These are phyloP conservation scores for Fusarium sp. DNA, from an alignment of 2,329 filamentous ascomycete genomes.

Conservation along the genomic window DNA sequence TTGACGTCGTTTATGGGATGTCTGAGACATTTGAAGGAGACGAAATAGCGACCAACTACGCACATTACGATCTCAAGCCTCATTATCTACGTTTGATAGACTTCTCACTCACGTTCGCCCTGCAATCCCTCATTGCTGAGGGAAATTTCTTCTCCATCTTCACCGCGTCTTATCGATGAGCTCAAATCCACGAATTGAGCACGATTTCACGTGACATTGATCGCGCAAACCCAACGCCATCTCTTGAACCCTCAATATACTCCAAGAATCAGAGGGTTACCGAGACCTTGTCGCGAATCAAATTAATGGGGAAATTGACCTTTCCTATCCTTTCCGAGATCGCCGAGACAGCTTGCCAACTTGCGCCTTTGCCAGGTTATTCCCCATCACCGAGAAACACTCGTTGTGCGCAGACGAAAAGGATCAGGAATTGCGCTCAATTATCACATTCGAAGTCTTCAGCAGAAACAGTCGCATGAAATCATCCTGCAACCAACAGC, in stretches of 20 bases:
- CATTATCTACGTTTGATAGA: neutral
- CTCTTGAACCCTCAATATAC: conserved; percentile 5
- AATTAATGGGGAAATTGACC: neutral
- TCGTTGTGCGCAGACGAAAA: conserved; percentile 18
- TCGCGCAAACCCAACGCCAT: conserved; percentile 21
- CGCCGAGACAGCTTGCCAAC: conserved; percentile 28
- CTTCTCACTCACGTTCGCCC: neutral
- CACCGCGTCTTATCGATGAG: conserved; percentile 23
- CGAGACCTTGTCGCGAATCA: conserved; percentile 34
- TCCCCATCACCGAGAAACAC: conserved; percentile 6
- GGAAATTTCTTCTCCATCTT: neutral
- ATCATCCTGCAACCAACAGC: neutral
- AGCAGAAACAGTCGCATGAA: neutral
- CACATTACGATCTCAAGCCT: neutral
- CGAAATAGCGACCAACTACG: neutral
- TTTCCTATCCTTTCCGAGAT: conserved; percentile 7
- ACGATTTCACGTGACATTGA: conserved; percentile 43
- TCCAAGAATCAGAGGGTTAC: conserved; percentile 13
- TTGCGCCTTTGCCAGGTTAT: conserved; percentile 10
- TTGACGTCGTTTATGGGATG: conserved; percentile 18
- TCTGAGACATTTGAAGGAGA: neutral
- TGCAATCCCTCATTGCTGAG: conserved; percentile 22
- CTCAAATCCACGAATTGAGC: conserved; percentile 15
- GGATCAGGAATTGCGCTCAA: conserved; percentile 21
- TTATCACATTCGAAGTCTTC: conserved; percentile 28